Evolutionary conservation across 257 asterid species (phyloP).

Genomic region (Solanum ossicruentum): DNA sequence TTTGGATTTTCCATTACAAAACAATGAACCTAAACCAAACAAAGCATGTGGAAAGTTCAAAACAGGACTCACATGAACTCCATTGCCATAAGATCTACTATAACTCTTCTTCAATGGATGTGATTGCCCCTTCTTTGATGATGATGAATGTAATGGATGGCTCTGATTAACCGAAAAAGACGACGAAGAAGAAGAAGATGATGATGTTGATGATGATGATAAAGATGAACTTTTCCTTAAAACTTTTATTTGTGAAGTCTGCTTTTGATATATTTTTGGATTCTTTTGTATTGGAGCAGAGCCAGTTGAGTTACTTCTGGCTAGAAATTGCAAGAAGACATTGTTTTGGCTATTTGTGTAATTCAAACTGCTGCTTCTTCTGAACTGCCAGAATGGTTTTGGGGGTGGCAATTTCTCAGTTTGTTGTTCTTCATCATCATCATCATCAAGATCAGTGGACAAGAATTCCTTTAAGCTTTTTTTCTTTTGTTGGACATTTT

Average conservation of each 20-base stretch:
- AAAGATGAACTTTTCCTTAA: slow-evolving; percentile 14
- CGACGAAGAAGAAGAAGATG: background rate
- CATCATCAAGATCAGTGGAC: slow-evolving; percentile 29
- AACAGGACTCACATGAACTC: slow-evolving; percentile 54
- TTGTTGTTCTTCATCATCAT: slow-evolving; percentile 10
- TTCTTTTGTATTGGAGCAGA: slow-evolving; percentile 56
- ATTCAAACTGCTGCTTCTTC: slow-evolving; percentile 63
- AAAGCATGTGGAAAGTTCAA: slow-evolving; percentile 58
- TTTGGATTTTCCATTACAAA: slow-evolving; percentile 57
- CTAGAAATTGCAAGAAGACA: slow-evolving; percentile 39
- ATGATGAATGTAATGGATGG: slow-evolving; percentile 14
- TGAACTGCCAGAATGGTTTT: slow-evolving; percentile 65
- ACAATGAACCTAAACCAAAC: slow-evolving; percentile 57
- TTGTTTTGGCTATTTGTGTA: slow-evolving; percentile 16
- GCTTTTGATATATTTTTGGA: slow-evolving; percentile 29
- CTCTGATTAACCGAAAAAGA: background rate
- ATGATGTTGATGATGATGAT: background rate
- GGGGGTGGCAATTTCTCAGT: slow-evolving; percentile 5
- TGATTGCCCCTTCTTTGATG: slow-evolving; percentile 8
- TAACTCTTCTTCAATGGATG: slow-evolving; percentile 42
- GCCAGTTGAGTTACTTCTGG: slow-evolving; percentile 76
- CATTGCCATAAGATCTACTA: slow-evolving; percentile 39
- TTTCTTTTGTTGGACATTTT: slow-evolving; percentile 11
- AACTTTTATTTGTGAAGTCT: slow-evolving; percentile 22
- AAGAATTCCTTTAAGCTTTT: slow-evolving; percentile 54